phyloP scores from a whole-genome alignment of 2,329 filamentous ascomycete genomes.

The Uncinocarpus reesii region DNA sequence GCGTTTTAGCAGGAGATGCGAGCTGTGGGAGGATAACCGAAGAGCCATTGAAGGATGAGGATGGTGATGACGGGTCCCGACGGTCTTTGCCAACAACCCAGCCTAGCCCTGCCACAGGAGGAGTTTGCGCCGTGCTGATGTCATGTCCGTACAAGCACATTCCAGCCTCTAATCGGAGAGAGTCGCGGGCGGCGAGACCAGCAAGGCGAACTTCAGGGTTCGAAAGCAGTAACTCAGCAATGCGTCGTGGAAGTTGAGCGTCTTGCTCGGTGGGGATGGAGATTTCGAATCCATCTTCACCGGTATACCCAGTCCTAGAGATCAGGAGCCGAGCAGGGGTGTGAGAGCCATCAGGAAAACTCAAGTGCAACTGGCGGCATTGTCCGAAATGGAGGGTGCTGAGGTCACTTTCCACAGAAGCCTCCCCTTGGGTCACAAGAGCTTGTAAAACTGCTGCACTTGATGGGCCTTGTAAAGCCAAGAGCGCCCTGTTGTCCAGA shows the following conservation, averaged over 20 bases:
- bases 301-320: constrained; percentile 86
- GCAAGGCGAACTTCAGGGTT: constrained; percentile 63
- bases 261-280: constrained; percentile 63
- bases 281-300: constrained; percentile 97
- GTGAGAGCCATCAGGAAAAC: constrained; percentile 45
- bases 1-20: constrained; percentile 44
- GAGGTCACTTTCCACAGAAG: constrained; percentile 44
- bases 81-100: constrained; percentile 84
- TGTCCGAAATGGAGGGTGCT: constrained; percentile 72
- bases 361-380: constrained; percentile 56
- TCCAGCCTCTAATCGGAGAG: constrained; percentile 83
- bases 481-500: constrained; percentile 61
- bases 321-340: constrained; percentile 54
- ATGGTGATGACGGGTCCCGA: constrained; percentile 39
- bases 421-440: constrained; percentile 44
- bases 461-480: constrained; percentile 82
- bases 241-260: constrained; percentile 32
- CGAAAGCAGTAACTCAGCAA: constrained; percentile 60
- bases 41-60: constrained; percentile 73
- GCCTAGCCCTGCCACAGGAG: constrained; percentile 53
- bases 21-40: constrained; percentile 68
- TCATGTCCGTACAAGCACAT: constrained; percentile 99
- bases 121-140: constrained; percentile 66
- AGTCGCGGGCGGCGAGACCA: constrained; percentile 83
- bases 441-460: constrained; percentile 58